A percentile compares a stretch with the other conserved stretches of the same genome.
Conservation (phyloP, 1,284 basidiomycete species). For the Tausonia pullulans region DNA sequence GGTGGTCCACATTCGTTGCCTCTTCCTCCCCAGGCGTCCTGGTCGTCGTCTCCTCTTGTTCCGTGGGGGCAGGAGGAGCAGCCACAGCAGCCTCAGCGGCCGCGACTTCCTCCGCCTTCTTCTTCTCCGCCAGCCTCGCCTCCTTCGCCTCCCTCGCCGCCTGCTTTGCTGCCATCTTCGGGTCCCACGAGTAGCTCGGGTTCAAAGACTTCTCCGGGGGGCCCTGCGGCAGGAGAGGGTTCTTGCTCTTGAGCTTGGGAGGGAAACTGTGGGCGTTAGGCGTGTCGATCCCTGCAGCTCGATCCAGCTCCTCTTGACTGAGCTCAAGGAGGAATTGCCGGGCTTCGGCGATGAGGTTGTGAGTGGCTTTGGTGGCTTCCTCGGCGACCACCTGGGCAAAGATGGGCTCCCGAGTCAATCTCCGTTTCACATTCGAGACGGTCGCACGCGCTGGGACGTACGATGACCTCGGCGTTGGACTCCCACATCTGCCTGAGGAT, state of each 20-base stretch:
- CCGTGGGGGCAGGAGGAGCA: no score
- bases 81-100: no score
- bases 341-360: constrained; percentile 70
- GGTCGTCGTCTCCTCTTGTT: no score
- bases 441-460: constrained; percentile 29
- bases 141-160: constrained; percentile 20
- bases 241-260: no score
- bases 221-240: no score
- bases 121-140: constrained; percentile 22
- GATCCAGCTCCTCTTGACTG: constrained; percentile 47
- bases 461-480: constrained; percentile 69
- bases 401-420: no score
- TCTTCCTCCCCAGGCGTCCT: neutral
- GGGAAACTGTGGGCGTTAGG: no score
- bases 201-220: constrained; percentile 25
- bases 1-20: neutral
- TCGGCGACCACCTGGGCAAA: constrained; percentile 66
- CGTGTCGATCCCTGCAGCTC: no score
- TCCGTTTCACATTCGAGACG: no score
- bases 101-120: neutral
- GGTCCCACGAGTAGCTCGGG: no score
- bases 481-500: constrained; percentile 79
- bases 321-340: constrained; percentile 62
- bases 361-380: constrained; percentile 63
- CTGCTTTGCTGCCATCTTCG: constrained; percentile 18